A percentile compares a stretch with the other conserved stretches of the same genome.
Conservation (phyloP, 2,329 filamentous ascomycete genomes). For the Alternaria consortialis region DNA sequence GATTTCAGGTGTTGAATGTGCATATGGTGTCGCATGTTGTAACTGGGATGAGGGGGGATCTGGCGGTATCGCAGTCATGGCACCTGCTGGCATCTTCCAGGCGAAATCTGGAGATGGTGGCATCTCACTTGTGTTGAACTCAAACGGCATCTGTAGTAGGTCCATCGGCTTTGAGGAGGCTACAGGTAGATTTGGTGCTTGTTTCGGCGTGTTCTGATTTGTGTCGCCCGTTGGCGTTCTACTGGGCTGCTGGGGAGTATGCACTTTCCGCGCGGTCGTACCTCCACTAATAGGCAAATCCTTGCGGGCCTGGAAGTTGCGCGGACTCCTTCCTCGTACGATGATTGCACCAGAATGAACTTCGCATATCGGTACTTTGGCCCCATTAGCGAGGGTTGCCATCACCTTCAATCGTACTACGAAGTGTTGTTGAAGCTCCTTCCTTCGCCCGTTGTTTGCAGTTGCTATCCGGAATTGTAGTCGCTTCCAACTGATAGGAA, state of each 20-base stretch:
- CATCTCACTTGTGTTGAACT: conserved; percentile 53
- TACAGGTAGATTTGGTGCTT: conserved; percentile 33
- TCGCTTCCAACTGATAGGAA: conserved; percentile 92
- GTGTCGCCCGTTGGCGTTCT: conserved; percentile 50
- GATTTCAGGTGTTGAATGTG: conserved; percentile 64
- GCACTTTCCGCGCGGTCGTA: conserved; percentile 74
- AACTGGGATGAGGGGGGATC: conserved; percentile 49
- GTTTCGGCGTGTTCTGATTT: conserved; percentile 40
- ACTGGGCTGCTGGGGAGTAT: conserved; percentile 47
- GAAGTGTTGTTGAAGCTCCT: conserved; percentile 97
- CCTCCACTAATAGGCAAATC: conserved; percentile 88
- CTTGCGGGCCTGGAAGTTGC: conserved; percentile 94
- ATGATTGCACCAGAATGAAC: conserved; percentile 90
- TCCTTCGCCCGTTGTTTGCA: conserved; percentile 92
- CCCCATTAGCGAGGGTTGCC: conserved; percentile 83
- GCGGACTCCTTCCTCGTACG: conserved; percentile 88
- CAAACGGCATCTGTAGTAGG: conserved; percentile 52
- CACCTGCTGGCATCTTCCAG: conserved; percentile 55
- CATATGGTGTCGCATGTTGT: conserved; percentile 53
- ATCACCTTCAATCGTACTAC: conserved; percentile 86
- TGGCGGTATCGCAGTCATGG: conserved; percentile 56
- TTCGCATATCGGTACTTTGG: conserved; percentile 82
- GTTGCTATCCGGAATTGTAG: conserved; percentile 95
- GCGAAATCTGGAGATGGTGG: conserved; percentile 55
- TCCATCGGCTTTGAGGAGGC: conserved; percentile 45